Evolutionary conservation across 371 early-diverging fungal genomes (phyloP), one percentile per base, ranked within the genome.

Genomic region (Saksenaea vasiformis): DNA sequence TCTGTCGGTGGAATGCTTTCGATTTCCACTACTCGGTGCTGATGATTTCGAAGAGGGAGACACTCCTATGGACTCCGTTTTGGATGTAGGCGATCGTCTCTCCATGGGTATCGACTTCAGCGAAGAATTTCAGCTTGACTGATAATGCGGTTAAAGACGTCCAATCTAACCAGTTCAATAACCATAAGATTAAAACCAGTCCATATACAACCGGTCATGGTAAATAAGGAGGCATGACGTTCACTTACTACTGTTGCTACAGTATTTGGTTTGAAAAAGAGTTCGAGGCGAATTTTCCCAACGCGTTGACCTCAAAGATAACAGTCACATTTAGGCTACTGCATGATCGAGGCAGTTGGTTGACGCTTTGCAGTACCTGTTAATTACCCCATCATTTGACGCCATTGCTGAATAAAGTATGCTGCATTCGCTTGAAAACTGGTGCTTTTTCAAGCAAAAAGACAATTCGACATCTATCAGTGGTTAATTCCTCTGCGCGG

Each of bases 1-100:
- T 9, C 51, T 47, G 22, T 47, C 51, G 9, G 17, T 17, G 22
- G 51, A 47, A 47, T 47, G 51, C 51, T 22, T n/a, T 22, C 51
- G 51, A 47, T 47, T 10, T 5, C 51, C 51, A 47, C 51, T 47
- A 47, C 51, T 22, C 22, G 51, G 51, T 22, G n/a, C 19, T 47
- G 51, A 7, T 22, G 51, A 47, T 47, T 47, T 47, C 0, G 51
- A 47, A 3, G 51, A 47, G 22, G 51, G 51, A 47, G 51, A 47
- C 1, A 47, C 51, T 22, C 51, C 51, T 47, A 10, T 47, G 24
- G 51, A 22, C 51, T 47, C 51, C 10, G 51, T 47, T 47, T 47
- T 47, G 51, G 51, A 47, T 22, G 51, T 47, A 47, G 51, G 51
- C 10, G 51, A 47, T 47, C 51, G n/a, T 47, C 51, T 47, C 22